A percentile compares a stretch with the other conserved stretches of the same genome.
These are phyloP conservation scores for Kewa caespitosa DNA, from an alignment of 179 eudicot species.

Conservation along the genomic window DNA sequence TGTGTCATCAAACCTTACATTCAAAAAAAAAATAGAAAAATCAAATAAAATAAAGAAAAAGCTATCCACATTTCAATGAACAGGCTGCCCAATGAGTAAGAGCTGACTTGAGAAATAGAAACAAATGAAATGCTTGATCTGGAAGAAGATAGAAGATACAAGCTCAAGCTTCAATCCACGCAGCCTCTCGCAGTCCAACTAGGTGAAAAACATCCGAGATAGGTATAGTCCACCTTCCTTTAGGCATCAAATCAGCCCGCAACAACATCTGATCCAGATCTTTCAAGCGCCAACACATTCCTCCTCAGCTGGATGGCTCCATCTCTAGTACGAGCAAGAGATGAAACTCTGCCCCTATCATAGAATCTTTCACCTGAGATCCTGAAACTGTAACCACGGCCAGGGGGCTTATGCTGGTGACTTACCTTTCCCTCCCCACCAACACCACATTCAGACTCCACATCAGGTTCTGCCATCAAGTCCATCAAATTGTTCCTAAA, in stretches of 20 bases:
- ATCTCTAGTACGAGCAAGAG: slow-evolving; percentile 19
- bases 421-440: slow-evolving; percentile 32
- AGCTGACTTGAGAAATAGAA: slow-evolving; percentile 8
- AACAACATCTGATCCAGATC: slow-evolving; percentile 18
- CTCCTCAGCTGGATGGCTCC: slow-evolving; percentile 27
- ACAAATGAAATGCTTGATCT: slow-evolving; percentile 20
- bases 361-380: slow-evolving; percentile 29
- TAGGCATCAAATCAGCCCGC: neutral
- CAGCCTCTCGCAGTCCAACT: neutral
- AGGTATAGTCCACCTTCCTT: slow-evolving; percentile 8
- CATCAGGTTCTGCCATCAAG: slow-evolving; percentile 57
- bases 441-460: slow-evolving; percentile 36
- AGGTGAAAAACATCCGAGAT: slow-evolving; percentile 25
- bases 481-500: slow-evolving; percentile 77
- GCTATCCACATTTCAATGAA: slow-evolving; percentile 26
- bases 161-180: slow-evolving; percentile 15
- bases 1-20: neutral
- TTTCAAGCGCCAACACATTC: slow-evolving; percentile 20
- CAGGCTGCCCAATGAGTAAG: slow-evolving; percentile 21
- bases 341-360: slow-evolving; percentile 22
- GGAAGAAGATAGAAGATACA: slow-evolving; percentile 17
- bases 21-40: too few species aligned
- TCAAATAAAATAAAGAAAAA: slow-evolving; percentile 5
- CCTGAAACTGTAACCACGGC: slow-evolving; percentile 40
- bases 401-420: slow-evolving; percentile 24